Evolutionary conservation across 1,139 yeast genomes (phyloP).

Genomic region (Nakaseomyces nivariensis): DNA sequence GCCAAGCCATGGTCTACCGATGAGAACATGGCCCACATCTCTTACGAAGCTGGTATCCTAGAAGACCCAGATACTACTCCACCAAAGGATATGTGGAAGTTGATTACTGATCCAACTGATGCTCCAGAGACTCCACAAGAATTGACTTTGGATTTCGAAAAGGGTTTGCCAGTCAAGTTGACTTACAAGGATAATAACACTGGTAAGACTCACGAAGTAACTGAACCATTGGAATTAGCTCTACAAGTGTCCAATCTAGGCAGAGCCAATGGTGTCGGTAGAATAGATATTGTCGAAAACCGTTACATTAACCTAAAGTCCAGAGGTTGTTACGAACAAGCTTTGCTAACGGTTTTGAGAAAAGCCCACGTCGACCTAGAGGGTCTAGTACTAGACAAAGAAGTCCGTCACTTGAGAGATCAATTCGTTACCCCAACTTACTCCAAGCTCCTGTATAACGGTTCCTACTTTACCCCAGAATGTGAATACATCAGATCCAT

Average conservation of each 20-base stretch:
- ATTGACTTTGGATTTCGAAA: slow-evolving; percentile 67
- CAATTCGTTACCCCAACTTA: slow-evolving; percentile 88
- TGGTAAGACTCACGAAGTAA: slow-evolving; percentile 36
- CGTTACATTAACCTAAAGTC: slow-evolving; percentile 98
- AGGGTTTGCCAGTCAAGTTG: slow-evolving; percentile 83
- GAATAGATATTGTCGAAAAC: slow-evolving; percentile 97
- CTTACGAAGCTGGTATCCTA: slow-evolving; percentile 96
- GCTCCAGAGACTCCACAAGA: slow-evolving; percentile 93
- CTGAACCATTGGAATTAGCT: slow-evolving; percentile 84
- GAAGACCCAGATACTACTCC: slow-evolving; percentile 98
- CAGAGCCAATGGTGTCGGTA: slow-evolving; percentile 98
- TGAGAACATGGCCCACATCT: slow-evolving; percentile 96
- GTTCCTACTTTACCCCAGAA: slow-evolving; percentile 97
- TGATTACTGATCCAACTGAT: slow-evolving; percentile 88
- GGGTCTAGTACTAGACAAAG: slow-evolving; percentile 94
- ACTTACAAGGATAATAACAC: slow-evolving; percentile 50
- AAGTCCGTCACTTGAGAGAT: slow-evolving; percentile 94
- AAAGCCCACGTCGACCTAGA: slow-evolving; percentile 90
- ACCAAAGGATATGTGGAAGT: slow-evolving; percentile 99
- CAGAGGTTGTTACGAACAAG: slow-evolving; percentile 99
- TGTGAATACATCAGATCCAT: slow-evolving; percentile 90
- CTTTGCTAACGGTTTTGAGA: slow-evolving; percentile 92
- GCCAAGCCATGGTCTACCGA: slow-evolving; percentile 99
- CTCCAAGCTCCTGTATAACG: slow-evolving; percentile 87
- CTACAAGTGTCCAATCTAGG: slow-evolving; percentile 88